These are phyloP conservation scores for Ustilago crameri DNA, from an alignment of 1,284 basidiomycete species.

Conservation along the genomic window DNA sequence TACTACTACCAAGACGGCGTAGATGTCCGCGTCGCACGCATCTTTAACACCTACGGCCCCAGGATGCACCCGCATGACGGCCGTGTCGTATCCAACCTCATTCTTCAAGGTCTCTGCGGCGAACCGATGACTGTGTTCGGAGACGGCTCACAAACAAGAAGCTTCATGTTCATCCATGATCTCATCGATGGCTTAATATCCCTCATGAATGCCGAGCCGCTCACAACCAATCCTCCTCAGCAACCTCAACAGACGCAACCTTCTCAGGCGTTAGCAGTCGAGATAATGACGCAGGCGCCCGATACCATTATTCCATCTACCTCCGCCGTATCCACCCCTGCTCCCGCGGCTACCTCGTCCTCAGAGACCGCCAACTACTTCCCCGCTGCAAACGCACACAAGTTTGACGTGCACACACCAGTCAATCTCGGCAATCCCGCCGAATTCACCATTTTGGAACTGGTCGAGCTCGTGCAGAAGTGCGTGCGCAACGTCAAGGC, in stretches of 20 bases:
- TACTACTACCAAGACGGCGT: constrained; percentile 93
- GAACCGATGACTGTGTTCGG: constrained; percentile 97
- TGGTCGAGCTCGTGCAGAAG: constrained; percentile 63
- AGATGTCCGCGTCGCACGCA: constrained; percentile 74
- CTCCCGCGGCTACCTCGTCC: background rate
- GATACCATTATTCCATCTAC: constrained; percentile 34
- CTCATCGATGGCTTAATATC: constrained; percentile 70
- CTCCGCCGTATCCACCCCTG: constrained; percentile 18
- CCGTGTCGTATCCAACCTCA: constrained; percentile 97
- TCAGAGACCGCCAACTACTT: constrained; percentile 6
- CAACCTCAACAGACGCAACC: constrained; percentile 3
- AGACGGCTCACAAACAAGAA: constrained; percentile 93
- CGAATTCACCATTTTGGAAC: constrained; percentile 84
- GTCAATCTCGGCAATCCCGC: constrained; percentile 94
- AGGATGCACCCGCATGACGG: constrained; percentile 93
- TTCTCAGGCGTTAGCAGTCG: constrained; percentile 65
- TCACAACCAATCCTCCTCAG: constrained; percentile 74
- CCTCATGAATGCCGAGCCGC: constrained; percentile 59
- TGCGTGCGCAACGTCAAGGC: constrained; percentile 52
- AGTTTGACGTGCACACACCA: constrained; percentile 68
- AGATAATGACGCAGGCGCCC: constrained; percentile 33
- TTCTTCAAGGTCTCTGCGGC: constrained; percentile 92
- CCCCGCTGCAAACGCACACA: constrained; percentile 1
- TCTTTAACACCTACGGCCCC: constrained; percentile 62
- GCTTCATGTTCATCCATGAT: constrained; percentile 79